Evolutionary conservation across 495 filamentous ascomycete species (phyloP).

Genomic region (Penicillium canescens): DNA sequence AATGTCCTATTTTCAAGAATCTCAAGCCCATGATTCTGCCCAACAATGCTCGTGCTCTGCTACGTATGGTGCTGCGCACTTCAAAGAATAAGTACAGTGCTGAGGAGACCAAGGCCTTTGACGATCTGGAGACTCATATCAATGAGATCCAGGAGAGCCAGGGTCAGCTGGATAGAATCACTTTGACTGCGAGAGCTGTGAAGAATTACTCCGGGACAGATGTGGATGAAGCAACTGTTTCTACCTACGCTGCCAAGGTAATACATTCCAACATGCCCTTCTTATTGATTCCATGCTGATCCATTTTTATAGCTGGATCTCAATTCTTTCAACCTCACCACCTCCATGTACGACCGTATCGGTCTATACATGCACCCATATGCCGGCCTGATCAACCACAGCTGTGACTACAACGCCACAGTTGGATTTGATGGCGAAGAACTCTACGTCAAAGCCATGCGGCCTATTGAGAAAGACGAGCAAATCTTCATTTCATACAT

Average conservation of each 20-base stretch:
- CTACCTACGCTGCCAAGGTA: conserved; percentile 46
- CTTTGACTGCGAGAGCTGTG: conserved; percentile 54
- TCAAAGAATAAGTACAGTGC: conserved; percentile 31
- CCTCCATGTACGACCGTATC: conserved; percentile 56
- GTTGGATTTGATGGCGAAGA: conserved; percentile 60
- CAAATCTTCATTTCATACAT: conserved; percentile 72
- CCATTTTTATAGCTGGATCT: conserved; percentile 42
- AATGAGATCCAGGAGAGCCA: conserved; percentile 38
- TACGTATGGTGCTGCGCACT: conserved; percentile 52
- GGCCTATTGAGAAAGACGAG: conserved; percentile 49
- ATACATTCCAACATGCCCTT: conserved; percentile 2
- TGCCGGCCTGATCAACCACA: conserved; percentile 65
- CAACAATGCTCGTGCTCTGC: conserved; percentile 54
- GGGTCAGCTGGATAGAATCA: conserved; percentile 47
- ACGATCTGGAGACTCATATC: conserved; percentile 49
- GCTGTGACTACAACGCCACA: conserved; percentile 67
- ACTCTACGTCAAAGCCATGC: conserved; percentile 45
- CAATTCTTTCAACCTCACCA: conserved; percentile 63
- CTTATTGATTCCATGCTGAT: neutral
- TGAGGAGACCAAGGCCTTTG: conserved; percentile 41
- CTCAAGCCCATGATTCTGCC: conserved; percentile 53
- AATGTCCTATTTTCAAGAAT: conserved; percentile 55
- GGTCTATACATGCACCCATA: conserved; percentile 63
- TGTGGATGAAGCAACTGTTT: conserved; percentile 38
- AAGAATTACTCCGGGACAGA: conserved; percentile 49